These are phyloP conservation scores for Tetrahymena borealis DNA, from an alignment of 73 alveolate genomes.

Conservation along the genomic window DNA sequence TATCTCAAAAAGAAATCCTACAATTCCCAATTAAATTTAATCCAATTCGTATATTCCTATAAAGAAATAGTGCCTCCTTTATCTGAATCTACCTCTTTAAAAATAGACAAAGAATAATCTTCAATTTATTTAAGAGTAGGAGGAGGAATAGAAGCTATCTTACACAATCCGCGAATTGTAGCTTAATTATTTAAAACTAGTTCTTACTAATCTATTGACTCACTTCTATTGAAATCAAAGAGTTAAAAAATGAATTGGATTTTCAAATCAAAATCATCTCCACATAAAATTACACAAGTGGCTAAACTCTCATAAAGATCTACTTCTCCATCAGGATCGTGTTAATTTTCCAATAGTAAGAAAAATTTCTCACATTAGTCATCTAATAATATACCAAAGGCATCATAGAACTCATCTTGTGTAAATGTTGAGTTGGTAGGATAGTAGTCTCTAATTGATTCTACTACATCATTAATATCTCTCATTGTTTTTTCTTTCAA, in stretches of 20 bases:
- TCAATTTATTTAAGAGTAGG: conserved; percentile 30
- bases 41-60: conserved; percentile 18
- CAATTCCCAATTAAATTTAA: conserved; percentile 24
- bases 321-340: conserved; percentile 28
- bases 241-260: conserved; percentile 17
- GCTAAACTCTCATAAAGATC: conserved; percentile 46
- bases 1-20: conserved; percentile 32
- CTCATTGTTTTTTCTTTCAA: not conserved
- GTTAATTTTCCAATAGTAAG: conserved; percentile 23
- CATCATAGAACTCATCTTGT: conserved; percentile 34
- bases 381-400: conserved; percentile 20
- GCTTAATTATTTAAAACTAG: conserved; percentile 14
- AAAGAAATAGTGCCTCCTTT: conserved; percentile 30
- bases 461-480: conserved; percentile 7
- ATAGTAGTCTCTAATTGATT: conserved; percentile 12
- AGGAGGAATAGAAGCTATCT: conserved; percentile 16
- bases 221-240: conserved; percentile 35
- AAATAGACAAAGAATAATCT: conserved; percentile 10
- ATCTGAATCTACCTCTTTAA: conserved; percentile 26
- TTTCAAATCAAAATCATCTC: conserved; percentile 26
- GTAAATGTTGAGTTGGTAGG: conserved; percentile 18
- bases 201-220: conserved; percentile 21
- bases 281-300: conserved; percentile 17
- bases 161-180: conserved; percentile 31
- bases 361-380: conserved; percentile 21